Percentiles rank a stretch among this genome's conserved stretches.
phyloP scores from a whole-genome alignment of 2,329 filamentous ascomycete genomes.

The Aspergillaceae sp. region DNA sequence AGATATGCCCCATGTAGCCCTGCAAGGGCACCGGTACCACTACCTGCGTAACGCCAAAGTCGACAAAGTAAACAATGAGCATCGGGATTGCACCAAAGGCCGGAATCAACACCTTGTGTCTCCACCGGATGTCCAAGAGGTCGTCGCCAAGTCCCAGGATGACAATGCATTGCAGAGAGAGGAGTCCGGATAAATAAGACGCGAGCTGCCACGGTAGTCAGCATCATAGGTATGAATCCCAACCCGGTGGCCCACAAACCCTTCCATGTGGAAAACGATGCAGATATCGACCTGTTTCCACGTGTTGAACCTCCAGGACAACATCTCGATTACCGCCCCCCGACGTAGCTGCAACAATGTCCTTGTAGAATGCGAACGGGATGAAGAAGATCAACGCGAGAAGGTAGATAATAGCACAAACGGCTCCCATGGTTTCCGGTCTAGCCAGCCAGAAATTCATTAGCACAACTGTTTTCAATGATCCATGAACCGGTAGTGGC shows the following conservation, averaged over 20 bases:
- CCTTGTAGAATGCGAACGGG: slow-evolving; percentile 95
- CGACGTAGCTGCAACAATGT: slow-evolving; percentile 89
- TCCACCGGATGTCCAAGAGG: slow-evolving; percentile 95
- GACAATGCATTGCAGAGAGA: slow-evolving; percentile 82
- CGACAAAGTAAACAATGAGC: slow-evolving; percentile 94
- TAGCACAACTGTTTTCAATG: slow-evolving; percentile 5
- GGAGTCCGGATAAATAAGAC: slow-evolving; percentile 86
- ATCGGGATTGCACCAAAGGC: slow-evolving; percentile 88
- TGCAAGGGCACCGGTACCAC: slow-evolving; percentile 82
- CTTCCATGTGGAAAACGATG: slow-evolving; percentile 93
- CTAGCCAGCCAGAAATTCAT: slow-evolving; percentile 29
- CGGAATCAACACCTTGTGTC: slow-evolving; percentile 97
- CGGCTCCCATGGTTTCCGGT: slow-evolving; percentile 91
- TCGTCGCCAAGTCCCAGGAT: slow-evolving; percentile 92
- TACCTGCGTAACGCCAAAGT: slow-evolving; percentile 93
- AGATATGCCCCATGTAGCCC: slow-evolving; percentile 71
- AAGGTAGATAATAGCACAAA: slow-evolving; percentile 88
- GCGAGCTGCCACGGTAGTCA: slow-evolving; percentile 55
- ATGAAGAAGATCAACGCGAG: slow-evolving; percentile 85
- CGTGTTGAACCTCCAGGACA: slow-evolving; percentile 61
- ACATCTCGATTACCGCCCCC: slow-evolving; percentile 88
- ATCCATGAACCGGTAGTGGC: not conserved
- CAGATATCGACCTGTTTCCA: slow-evolving; percentile 74
- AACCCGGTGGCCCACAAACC: slow-evolving; percentile 39
- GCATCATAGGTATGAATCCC: not conserved